These are phyloP conservation scores for Citrus reticulata DNA, from an alignment of 345 rosid genomes.

Conservation along the genomic window DNA sequence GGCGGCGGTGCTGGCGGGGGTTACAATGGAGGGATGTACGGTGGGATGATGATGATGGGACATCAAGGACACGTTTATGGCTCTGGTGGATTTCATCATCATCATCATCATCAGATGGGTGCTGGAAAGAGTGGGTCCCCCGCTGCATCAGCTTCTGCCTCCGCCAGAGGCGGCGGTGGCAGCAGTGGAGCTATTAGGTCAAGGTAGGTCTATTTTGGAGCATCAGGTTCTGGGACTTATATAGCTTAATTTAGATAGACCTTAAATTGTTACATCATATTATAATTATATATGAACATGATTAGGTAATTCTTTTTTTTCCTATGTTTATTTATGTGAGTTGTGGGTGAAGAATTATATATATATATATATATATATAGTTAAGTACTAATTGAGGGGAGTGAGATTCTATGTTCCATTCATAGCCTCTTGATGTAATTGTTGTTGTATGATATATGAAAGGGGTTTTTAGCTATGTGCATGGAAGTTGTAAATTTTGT, in stretches of 20 bases:
- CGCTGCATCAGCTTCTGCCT: background rate
- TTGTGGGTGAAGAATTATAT: too few relatives aligned
- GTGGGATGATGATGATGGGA: constrained; percentile 56
- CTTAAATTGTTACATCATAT: background rate
- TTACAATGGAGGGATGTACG: constrained; percentile 41
- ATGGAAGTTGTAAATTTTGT: background rate
- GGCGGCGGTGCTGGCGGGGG: constrained; percentile 29
- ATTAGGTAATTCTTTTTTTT: too few relatives aligned
- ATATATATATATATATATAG: too few relatives aligned
- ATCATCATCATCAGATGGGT: constrained; percentile 22
- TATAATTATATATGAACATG: too few relatives aligned
- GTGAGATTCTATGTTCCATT: background rate
- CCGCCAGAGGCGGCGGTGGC: constrained; percentile 16
- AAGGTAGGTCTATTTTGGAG: constrained; percentile 22
- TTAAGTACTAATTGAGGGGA: background rate
- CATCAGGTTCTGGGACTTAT: background rate
- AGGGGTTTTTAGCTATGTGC: background rate
- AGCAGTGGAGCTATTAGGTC: constrained; percentile 25
- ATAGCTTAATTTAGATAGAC: background rate
- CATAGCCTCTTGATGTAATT: background rate
- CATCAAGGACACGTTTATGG: constrained; percentile 51
- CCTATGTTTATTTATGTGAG: too few relatives aligned
- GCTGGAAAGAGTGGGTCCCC: constrained; percentile 25
- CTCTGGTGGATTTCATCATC: constrained; percentile 40
- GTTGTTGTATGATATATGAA: constrained; percentile 6